These are phyloP conservation scores for Lathyrus tuberosus DNA, from an alignment of 306 rosid genomes.

Conservation along the genomic window DNA sequence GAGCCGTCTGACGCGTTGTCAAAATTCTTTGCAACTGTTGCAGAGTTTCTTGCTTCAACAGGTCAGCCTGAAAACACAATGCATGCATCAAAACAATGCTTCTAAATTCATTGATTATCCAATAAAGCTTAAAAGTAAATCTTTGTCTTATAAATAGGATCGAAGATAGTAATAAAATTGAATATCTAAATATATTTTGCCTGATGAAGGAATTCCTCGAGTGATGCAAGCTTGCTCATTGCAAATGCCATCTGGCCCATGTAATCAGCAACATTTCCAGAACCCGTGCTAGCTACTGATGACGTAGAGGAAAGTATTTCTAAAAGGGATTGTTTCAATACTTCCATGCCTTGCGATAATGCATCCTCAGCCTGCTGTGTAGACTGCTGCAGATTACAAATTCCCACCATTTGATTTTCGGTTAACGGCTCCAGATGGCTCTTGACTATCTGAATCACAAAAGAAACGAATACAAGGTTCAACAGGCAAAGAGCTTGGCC, in stretches of 20 bases:
- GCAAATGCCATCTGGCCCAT: constrained; percentile 95
- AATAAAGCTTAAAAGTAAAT: too few species aligned
- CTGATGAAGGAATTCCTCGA: constrained; percentile 68
- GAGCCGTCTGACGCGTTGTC: constrained; percentile 75
- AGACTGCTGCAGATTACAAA: constrained; percentile 67
- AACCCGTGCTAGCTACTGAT: constrained; percentile 37
- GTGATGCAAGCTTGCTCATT: constrained; percentile 67
- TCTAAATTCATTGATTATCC: too few species aligned
- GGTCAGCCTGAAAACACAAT: constrained; percentile 68
- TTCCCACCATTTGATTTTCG: constrained; percentile 76
- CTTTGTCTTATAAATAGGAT: too few species aligned
- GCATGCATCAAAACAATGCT: not conserved
- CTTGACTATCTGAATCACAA: constrained; percentile 61
- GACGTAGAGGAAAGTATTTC: constrained; percentile 67
- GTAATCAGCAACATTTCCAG: constrained; percentile 77
- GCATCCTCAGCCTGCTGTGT: constrained; percentile 87
- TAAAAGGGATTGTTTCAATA: constrained; percentile 65
- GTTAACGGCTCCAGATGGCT: constrained; percentile 82
- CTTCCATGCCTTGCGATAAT: constrained; percentile 75
- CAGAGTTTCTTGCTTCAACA: constrained; percentile 71
- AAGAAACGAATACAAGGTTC: not conserved
- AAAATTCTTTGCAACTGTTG: constrained; percentile 76
- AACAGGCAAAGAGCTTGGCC: not conserved
- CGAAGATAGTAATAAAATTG: not conserved
- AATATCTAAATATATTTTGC: constrained; percentile 33